Base-by-base conservation (phyloP, 805 yeast species). In the Lipomyces sp. region DNA sequence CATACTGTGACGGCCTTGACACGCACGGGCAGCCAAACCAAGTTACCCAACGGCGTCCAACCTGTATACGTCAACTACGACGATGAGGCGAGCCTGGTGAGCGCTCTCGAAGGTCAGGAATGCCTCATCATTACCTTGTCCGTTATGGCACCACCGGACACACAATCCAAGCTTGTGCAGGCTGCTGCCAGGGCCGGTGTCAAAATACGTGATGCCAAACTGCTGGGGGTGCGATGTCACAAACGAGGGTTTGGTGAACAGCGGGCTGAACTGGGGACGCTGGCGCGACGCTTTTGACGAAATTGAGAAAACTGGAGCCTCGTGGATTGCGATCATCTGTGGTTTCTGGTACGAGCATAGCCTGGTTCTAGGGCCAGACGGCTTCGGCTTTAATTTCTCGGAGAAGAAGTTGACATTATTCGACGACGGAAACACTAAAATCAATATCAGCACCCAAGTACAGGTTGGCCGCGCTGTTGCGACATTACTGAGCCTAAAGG, bases 301-400 rank as follows among this genome's bases (percentile, higher is more conserved):
- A 24, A 59, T 59, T 3, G 53, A 18, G 18, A 37, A 59, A 15
- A 24, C 34, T n/a, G 62, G 62, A 15, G 58, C 30, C 34, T 15
- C 60, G n/a, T 59, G 60, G 60, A 59, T 51, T 51, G 32, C 34
- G 24, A 5, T 59, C 29, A 18, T n/a, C 30, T 59, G 62, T 48
- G 63, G 64, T 2, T 51, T 48, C 39, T 59, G 62, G 62, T 59
- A 59, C 34, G 62, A 59, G 63, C 45, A 33, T 32, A 59, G 62
- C 37, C 6, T 59, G 63, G 7, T 10, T 7, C 15, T n/a, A 2
- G 39, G 42, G 39, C 35, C 33, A 13, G 34, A n/a, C 5, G 24
- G 15, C 32, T 59, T 32, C 34, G 62, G 62, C 10, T 48, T 59
- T 32, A 62, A 59, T 62, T 48, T 59, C 34, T 8, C 15, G 39